Conservation (phyloP, 768 basidiomycete genomes). For the Lepiota venenata region DNA sequence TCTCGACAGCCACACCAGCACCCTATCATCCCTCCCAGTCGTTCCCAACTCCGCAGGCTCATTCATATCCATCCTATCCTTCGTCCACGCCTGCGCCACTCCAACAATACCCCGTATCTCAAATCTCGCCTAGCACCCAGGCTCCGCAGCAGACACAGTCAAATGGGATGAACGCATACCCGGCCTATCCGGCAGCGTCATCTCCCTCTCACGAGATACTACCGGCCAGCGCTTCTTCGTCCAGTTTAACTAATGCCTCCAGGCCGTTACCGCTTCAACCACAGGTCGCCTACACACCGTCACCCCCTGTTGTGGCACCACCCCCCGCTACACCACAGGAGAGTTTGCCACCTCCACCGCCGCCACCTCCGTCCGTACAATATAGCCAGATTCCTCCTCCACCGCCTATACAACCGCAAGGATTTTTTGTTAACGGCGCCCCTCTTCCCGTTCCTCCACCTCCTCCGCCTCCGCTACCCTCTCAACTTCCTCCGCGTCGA, state of each 20-base stretch:
- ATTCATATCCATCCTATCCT: constrained; percentile 34
- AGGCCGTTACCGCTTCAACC: constrained; percentile 25
- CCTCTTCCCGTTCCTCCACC: constrained; percentile 23
- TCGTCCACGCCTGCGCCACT: constrained; percentile 33
- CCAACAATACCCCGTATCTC: constrained; percentile 34
- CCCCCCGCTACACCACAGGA: constrained; percentile 20
- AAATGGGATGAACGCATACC: neutral
- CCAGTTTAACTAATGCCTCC: constrained; percentile 10
- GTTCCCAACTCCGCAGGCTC: constrained; percentile 26
- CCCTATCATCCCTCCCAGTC: constrained; percentile 35
- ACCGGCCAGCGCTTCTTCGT: constrained; percentile 15
- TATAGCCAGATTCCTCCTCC: constrained; percentile 11
- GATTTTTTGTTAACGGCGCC: constrained; percentile 14
- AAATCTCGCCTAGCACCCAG: constrained; percentile 21
- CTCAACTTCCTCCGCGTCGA: constrained; percentile 15
- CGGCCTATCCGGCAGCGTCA: constrained; percentile 24
- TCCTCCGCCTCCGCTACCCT: constrained; percentile 26
- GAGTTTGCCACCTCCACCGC: constrained; percentile 21
- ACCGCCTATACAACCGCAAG: constrained; percentile 14
- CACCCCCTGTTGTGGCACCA: constrained; percentile 37
- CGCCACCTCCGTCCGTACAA: constrained; percentile 21
- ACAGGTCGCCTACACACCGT: constrained; percentile 35
- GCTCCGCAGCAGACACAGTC: constrained; percentile 28
- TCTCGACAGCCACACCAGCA: constrained; percentile 28
- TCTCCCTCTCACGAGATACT: constrained; percentile 30